These are phyloP conservation scores for Termitomyces bulborhizus DNA, from an alignment of 768 basidiomycete species.

Conservation along the genomic window DNA sequence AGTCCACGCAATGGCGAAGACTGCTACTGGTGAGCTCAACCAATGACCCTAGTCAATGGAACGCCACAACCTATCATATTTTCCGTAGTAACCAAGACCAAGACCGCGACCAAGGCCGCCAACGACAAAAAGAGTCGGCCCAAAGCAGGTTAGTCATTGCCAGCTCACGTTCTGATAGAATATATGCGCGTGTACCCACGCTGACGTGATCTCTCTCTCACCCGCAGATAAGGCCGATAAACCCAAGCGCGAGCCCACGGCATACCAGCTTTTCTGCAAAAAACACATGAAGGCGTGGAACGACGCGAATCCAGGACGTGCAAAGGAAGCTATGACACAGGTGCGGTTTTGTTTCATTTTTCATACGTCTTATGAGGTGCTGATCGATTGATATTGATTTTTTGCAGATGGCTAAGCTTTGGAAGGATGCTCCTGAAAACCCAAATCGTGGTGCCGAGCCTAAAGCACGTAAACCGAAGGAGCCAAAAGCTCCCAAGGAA, in stretches of 20 bases:
- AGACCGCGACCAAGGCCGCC: conserved; percentile 49
- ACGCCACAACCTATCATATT: conserved; percentile 2
- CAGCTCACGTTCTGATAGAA: not conserved
- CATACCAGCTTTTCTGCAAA: conserved; percentile 54
- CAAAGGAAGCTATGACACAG: conserved; percentile 49
- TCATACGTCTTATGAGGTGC: not conserved
- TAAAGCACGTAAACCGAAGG: conserved; percentile 41
- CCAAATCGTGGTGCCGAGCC: conserved; percentile 53
- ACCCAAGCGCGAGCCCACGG: conserved; percentile 50
- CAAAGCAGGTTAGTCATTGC: conserved; percentile 24
- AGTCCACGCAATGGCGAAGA: conserved; percentile 39
- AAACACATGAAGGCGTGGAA: conserved; percentile 54
- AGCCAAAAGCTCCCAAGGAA: conserved; percentile 24
- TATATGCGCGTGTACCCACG: conserved; percentile 1
- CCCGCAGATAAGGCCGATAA: conserved; percentile 34
- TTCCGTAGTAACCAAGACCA: conserved; percentile 41
- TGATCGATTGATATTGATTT: not conserved
- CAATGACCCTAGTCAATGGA: not conserved
- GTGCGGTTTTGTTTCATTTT: conserved; percentile 19
- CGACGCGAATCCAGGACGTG: conserved; percentile 40
- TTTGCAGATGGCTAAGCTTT: conserved; percentile 46
- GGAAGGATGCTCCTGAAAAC: conserved; percentile 58
- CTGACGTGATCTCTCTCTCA: not conserved
- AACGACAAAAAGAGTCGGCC: conserved; percentile 32
- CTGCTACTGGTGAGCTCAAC: conserved; percentile 36